phyloP scores from a whole-genome alignment of 805 yeast species.

The Sugiyamaella boreocaroliniensis region DNA sequence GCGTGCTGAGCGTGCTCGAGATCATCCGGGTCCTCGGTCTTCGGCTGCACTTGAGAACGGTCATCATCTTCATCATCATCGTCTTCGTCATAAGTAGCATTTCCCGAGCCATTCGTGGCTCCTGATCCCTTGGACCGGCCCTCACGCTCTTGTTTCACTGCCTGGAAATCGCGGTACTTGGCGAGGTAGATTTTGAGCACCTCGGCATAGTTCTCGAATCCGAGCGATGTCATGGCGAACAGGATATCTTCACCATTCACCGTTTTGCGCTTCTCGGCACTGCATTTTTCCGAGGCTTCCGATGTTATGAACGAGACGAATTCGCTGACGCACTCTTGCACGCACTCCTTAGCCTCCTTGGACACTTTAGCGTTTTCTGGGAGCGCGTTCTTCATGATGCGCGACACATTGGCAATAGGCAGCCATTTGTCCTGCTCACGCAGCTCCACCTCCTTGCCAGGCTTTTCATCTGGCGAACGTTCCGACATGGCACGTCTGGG shows the following conservation, averaged over 20 bases:
- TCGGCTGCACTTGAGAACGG: not conserved
- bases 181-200: slow-evolving; percentile 62
- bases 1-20: not conserved
- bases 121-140: not conserved
- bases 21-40: not conserved
- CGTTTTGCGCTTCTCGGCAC: slow-evolving; percentile 60
- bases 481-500: slow-evolving; percentile 8
- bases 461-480: slow-evolving; percentile 15
- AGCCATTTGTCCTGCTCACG: slow-evolving; percentile 57
- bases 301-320: slow-evolving; percentile 63
- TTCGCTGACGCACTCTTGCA: slow-evolving; percentile 65
- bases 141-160: slow-evolving; percentile 17
- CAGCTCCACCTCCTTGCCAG: slow-evolving; percentile 39
- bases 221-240: slow-evolving; percentile 56
- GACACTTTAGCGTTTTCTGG: slow-evolving; percentile 71
- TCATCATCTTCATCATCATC: slow-evolving; percentile 10
- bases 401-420: slow-evolving; percentile 57
- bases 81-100: slow-evolving; percentile 7
- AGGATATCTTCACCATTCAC: slow-evolving; percentile 65
- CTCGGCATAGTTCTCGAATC: slow-evolving; percentile 65
- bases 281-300: slow-evolving; percentile 56
- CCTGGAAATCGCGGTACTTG: slow-evolving; percentile 47
- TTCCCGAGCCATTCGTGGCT: not conserved
- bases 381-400: slow-evolving; percentile 68
- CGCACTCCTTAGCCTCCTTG: slow-evolving; percentile 72